Conservation (phyloP, 129 eudicot genomes). For the Sambucus nigra region DNA sequence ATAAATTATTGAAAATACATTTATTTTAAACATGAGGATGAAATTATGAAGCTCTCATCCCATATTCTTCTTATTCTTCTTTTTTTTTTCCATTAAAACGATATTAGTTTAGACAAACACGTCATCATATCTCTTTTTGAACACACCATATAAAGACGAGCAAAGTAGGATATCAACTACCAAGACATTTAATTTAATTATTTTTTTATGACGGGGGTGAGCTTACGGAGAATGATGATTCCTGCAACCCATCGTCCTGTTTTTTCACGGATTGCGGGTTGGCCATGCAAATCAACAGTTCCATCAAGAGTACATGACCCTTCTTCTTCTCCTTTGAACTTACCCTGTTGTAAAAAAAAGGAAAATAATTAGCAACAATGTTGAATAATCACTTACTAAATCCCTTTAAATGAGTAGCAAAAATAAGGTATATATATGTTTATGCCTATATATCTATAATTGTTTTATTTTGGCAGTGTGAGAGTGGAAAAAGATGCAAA, state of each 20-base stretch:
- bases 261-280: slow-evolving; percentile 50
- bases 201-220: neutral
- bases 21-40: too few relatives aligned
- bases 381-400: neutral
- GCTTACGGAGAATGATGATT: slow-evolving; percentile 65
- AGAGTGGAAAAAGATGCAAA: slow-evolving; percentile 7
- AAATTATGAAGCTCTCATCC: too few relatives aligned
- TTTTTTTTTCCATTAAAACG: too few relatives aligned
- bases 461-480: neutral
- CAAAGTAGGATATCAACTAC: slow-evolving; percentile 30
- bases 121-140: too few relatives aligned
- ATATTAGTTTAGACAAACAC: too few relatives aligned
- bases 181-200: neutral
- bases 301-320: slow-evolving; percentile 63
- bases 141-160: slow-evolving; percentile 26
- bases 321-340: slow-evolving; percentile 34
- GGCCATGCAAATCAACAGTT: slow-evolving; percentile 67
- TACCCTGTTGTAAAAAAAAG: slow-evolving; percentile 6
- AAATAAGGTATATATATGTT: neutral
- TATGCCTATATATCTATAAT: neutral
- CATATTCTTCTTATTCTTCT: too few relatives aligned
- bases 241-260: slow-evolving; percentile 94
- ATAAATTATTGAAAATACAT: too few relatives aligned
- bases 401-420: slow-evolving; percentile 4
- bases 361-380: neutral